Percentiles rank a stretch among this genome's conserved stretches.
Evolutionary conservation across 2,329 filamentous ascomycete species (phyloP).

Genomic region (Nothophoma quercina): DNA sequence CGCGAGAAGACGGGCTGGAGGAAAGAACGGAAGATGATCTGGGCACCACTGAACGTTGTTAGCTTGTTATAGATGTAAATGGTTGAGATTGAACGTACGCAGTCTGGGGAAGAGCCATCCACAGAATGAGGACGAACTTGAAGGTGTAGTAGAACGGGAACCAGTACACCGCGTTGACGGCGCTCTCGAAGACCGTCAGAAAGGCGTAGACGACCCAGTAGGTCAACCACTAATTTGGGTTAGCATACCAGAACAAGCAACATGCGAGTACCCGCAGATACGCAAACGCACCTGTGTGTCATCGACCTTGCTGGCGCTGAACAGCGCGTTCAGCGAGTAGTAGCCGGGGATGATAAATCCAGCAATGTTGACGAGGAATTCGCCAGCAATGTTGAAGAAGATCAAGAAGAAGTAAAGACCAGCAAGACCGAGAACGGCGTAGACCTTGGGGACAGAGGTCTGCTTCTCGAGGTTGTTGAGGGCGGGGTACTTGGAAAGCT

Average conservation of each 20-base stretch:
- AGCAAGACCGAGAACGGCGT: conserved; percentile 77
- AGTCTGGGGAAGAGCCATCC: conserved; percentile 96
- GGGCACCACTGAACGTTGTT: conserved; percentile 74
- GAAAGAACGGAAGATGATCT: conserved; percentile 96
- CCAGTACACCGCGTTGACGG: conserved; percentile 88
- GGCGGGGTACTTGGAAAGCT: conserved; percentile 86
- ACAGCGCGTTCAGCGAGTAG: conserved; percentile 82
- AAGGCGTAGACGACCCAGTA: conserved; percentile 90
- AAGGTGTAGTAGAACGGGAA: conserved; percentile 99
- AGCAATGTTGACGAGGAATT: conserved; percentile 86
- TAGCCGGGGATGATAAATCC: conserved; percentile 84
- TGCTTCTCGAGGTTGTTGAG: conserved; percentile 88
- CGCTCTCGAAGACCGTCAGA: conserved; percentile 84
- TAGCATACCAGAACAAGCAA: conserved; percentile 39
- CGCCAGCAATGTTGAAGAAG: conserved; percentile 89
- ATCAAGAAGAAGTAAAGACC: conserved; percentile 90
- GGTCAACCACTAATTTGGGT: conserved; percentile 68
- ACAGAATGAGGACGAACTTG: conserved; percentile 97
- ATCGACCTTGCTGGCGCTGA: conserved; percentile 73
- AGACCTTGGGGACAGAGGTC: conserved; percentile 83
- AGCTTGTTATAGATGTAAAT: conserved; percentile 28
- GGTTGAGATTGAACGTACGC: conserved; percentile 66
- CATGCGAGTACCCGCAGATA: conserved; percentile 12
- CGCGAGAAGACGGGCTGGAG: conserved; percentile 88
- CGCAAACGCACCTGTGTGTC: conserved; percentile 75